Evolutionary conservation across 2,329 filamentous ascomycete genomes (phyloP), one percentile per base, ranked within the genome.

Genomic region (Phialophora chinensis): DNA sequence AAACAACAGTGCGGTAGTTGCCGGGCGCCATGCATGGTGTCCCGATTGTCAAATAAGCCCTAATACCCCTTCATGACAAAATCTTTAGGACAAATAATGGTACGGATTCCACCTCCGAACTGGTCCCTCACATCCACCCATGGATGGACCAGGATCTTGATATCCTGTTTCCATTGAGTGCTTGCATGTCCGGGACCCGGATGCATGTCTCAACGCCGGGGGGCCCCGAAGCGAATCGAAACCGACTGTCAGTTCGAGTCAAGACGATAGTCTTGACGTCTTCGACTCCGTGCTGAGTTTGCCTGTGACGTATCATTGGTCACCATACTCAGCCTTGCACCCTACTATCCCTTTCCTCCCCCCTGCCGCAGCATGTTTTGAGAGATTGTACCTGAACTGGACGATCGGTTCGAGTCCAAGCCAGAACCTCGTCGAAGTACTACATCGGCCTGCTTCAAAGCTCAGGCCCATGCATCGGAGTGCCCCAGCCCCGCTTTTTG

Each of bases 241-340:
- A 31, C 11, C 17, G 3, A 23, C 52, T 42, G 50, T 49, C 44
- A 14, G 6, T 29, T 50, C 12, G 31, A 56, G 17, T 52, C n/a
- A 35, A 56, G 35, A 4, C 8, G 25, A 5, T 49, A 29, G 27
- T 67, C 20, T 62, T 67, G 65, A 67, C 65, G 65, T 67, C 65
- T 56, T 64, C 42, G 65, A 67, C 47, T 67, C 54, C 20, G 29
- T 6, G 12, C 23, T 23, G 38, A 44, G 38, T 25, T 20, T 4
- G 10, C 8, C 23, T 2, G 20, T 50, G 35, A 35, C 31, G 49
- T 8, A 53, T 54, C 29, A 50, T 57, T 50, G 53, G 38, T 17
- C 25, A 50, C 49, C 49, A 33, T 35, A 55, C 25, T 27, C 58
- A 65, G 63, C 63, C 63, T 65, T 61, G 63, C 17, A 53, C 10